Evolutionary conservation across 1,284 basidiomycete species (phyloP), one percentile per base, ranked within the genome.

Genomic region (Ganoderma lingzhi): DNA sequence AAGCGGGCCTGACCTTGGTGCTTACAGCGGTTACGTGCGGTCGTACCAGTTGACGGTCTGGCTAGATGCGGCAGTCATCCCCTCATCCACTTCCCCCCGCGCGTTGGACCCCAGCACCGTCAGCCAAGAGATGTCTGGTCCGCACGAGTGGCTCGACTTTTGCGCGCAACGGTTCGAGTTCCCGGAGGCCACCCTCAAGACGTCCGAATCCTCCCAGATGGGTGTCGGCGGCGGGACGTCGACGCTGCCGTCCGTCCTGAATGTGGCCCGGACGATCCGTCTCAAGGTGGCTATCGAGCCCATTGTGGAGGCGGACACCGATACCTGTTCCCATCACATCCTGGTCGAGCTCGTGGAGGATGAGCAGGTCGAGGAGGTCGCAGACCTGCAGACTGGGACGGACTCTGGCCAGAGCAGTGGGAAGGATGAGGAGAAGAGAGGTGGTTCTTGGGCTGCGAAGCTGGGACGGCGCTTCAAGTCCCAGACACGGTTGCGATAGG

Each of bases 321-420:
- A 59, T 2, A 12, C 6, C 35, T 59, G 35, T 8, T 59, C 35
- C 35, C 56, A 59, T 23, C 56, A 59, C 19, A 39, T 59, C 56
- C 35, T 59, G 9, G 35, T 59, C 56, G 56, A 59, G 35, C 56
- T 59, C 32, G 56, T 23, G 32, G 56, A 59, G 35, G 35, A 37
- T 35, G 56, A 37, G 17, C 56, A 39, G 17, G 6, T 59, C 17
- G 56, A 59, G 35, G 55, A 56, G 19, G 17, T 56, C 35, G 9
- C 15, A 35, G 56, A 37, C 6, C 37, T 9, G 56, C 19, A 1
- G 35, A 39, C 35, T n/a, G 56, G 6, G 56, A 59, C 19, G 35
- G 56, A 59, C 32, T 17, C 35, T 14, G 56, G 17, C 23, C 23
- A 23, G 6, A 35, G 35, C 19, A 12, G 19, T 37, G 35, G 19